A percentile compares a stretch with the other conserved stretches of the same genome.
Evolutionary conservation across 1,284 basidiomycete genomes (phyloP).

Genomic region (Trametes sp.): DNA sequence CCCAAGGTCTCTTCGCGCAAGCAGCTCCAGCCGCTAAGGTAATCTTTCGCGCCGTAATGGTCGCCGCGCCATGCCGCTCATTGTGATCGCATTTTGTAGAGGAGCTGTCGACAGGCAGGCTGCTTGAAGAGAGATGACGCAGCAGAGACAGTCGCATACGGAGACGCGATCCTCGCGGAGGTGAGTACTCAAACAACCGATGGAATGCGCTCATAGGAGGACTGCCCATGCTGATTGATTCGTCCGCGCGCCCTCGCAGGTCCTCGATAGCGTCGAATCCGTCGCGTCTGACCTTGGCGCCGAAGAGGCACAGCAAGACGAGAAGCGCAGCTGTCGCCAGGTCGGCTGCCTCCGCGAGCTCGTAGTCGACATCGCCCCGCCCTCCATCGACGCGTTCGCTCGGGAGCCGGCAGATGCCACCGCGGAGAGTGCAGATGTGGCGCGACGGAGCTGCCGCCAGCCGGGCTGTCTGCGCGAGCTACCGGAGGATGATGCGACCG

Average conservation of each 20-base stretch:
- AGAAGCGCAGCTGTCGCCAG: constrained; percentile 4
- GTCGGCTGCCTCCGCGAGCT: constrained; percentile 3
- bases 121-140: not conserved
- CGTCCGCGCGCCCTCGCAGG: not conserved
- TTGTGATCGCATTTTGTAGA: not conserved
- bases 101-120: constrained; percentile 2
- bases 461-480: constrained; percentile 4
- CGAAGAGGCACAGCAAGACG: not conserved
- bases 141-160: not conserved
- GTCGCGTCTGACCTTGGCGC: not conserved
- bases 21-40: not conserved
- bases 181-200: not conserved
- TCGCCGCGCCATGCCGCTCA: not conserved
- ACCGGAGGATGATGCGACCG: constrained; percentile 7
- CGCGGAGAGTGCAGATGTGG: not conserved
- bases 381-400: not conserved
- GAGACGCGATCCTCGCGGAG: not conserved
- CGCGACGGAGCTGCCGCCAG: not conserved
- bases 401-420: not conserved
- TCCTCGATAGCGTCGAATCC: not conserved
- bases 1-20: not conserved
- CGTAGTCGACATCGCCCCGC: not conserved
- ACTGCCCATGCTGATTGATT: not conserved
- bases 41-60: not conserved
- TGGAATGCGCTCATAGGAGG: too few relatives aligned